These are phyloP conservation scores for Nannochloris sp. DNA, from an alignment of 139 green algal species.

Conservation along the genomic window DNA sequence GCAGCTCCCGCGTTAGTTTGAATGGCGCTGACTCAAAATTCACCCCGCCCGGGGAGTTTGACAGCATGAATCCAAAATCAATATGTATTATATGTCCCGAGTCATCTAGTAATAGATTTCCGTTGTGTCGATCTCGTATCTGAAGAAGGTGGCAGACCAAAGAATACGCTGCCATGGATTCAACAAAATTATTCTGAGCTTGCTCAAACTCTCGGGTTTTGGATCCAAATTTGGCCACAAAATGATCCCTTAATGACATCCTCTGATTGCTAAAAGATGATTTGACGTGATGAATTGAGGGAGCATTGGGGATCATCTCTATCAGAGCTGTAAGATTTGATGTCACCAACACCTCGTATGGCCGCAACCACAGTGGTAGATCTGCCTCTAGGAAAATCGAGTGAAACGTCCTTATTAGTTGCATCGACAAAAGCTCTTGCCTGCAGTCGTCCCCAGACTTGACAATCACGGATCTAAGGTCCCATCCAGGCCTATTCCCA, in stretches of 20 bases:
- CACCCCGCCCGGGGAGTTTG: slow-evolving; percentile 42
- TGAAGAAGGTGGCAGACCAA: slow-evolving; percentile 77
- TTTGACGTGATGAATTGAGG: slow-evolving; percentile 92
- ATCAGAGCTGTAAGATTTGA: slow-evolving; percentile 88
- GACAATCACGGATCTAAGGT: slow-evolving; percentile 87
- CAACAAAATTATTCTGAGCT: slow-evolving; percentile 83
- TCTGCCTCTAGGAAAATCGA: slow-evolving; percentile 77
- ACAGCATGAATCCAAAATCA: slow-evolving; percentile 99
- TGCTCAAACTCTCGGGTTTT: slow-evolving; percentile 45
- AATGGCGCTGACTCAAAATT: slow-evolving; percentile 55
- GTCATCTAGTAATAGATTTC: slow-evolving; percentile 79
- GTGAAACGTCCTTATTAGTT: slow-evolving; percentile 79
- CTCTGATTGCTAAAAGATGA: slow-evolving; percentile 5
- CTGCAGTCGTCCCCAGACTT: slow-evolving; percentile 96
- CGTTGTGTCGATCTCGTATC: slow-evolving; percentile 74
- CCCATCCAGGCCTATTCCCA: slow-evolving; percentile 71
- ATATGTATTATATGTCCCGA: slow-evolving; percentile 93
- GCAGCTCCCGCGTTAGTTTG: slow-evolving; percentile 90
- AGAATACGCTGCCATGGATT: slow-evolving; percentile 81
- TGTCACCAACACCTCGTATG: slow-evolving; percentile 90
- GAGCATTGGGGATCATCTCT: slow-evolving; percentile 86
- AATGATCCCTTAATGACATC: slow-evolving; percentile 67
- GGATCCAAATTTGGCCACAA: slow-evolving; percentile 57
- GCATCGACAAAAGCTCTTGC: slow-evolving; percentile 91
- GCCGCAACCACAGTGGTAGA: slow-evolving; percentile 79